phyloP scores from a whole-genome alignment of 805 yeast species.

The Lachancea sp. region DNA sequence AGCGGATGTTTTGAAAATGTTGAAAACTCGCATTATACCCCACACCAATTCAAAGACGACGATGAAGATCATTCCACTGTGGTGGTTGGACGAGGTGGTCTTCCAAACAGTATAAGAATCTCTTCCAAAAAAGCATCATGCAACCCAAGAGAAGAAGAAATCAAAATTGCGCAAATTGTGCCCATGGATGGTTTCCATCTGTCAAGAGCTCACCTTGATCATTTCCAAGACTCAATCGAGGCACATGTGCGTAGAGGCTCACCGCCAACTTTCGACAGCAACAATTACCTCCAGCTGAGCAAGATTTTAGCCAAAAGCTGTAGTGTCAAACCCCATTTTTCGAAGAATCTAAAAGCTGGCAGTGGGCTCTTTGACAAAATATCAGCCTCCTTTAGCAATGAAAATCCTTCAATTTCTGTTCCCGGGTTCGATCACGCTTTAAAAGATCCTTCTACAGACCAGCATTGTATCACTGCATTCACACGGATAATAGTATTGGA shows the following conservation, averaged over 20 bases:
- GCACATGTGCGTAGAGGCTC: slow-evolving; percentile 74
- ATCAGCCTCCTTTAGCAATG: slow-evolving; percentile 14
- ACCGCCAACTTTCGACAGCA: slow-evolving; percentile 76
- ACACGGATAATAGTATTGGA: slow-evolving; percentile 60
- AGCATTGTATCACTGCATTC: slow-evolving; percentile 39
- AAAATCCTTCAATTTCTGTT: slow-evolving; percentile 36
- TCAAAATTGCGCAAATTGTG: slow-evolving; percentile 39
- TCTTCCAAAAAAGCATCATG: neutral
- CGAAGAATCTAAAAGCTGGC: slow-evolving; percentile 3
- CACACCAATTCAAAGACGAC: slow-evolving; percentile 20
- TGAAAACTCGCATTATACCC: slow-evolving; percentile 19
- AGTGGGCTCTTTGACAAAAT: slow-evolving; percentile 14
- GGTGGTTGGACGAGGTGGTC: slow-evolving; percentile 28
- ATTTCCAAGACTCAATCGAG: slow-evolving; percentile 46
- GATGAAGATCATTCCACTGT: slow-evolving; percentile 18
- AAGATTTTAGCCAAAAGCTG: slow-evolving; percentile 17
- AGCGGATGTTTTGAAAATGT: slow-evolving; percentile 16
- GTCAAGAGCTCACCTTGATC: slow-evolving; percentile 42
- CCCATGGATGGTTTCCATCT: slow-evolving; percentile 79
- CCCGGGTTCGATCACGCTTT: slow-evolving; percentile 74
- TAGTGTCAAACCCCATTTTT: slow-evolving; percentile 13
- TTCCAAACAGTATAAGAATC: slow-evolving; percentile 23
- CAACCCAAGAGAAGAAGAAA: slow-evolving; percentile 5
- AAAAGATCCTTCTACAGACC: slow-evolving; percentile 64
- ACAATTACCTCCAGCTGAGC: slow-evolving; percentile 28